phyloP scores from a whole-genome alignment of 768 basidiomycete species.

The Hebeloma cylindrosporum region DNA sequence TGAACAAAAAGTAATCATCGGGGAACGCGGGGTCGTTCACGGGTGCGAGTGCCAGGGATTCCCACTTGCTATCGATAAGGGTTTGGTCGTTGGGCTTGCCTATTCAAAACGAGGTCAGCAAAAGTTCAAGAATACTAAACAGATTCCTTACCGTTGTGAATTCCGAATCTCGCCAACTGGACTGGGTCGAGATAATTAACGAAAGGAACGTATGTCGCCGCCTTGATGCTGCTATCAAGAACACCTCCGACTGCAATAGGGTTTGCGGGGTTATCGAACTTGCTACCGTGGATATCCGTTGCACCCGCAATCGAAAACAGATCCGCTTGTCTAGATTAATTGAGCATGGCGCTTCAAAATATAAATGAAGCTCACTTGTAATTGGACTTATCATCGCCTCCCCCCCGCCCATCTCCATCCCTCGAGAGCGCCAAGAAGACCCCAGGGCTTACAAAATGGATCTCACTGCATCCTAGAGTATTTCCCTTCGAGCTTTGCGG shows the following conservation, averaged over 20 bases:
- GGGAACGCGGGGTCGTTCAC: slow-evolving; percentile 50
- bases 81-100: slow-evolving; percentile 49
- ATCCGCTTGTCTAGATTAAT: slow-evolving; percentile 50
- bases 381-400: slow-evolving; percentile 43
- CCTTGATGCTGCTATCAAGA: slow-evolving; percentile 44
- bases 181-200: slow-evolving; percentile 52
- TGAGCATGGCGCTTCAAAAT: neutral
- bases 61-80: slow-evolving; percentile 69
- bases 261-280: slow-evolving; percentile 52
- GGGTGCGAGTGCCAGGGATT: slow-evolving; percentile 60
- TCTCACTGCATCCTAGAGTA: slow-evolving; percentile 53
- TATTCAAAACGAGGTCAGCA: slow-evolving; percentile 18
- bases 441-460: slow-evolving; percentile 51
- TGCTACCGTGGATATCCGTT: slow-evolving; percentile 60
- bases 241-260: slow-evolving; percentile 52
- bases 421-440: slow-evolving; percentile 61
- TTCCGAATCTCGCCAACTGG: slow-evolving; percentile 59
- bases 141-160: slow-evolving; percentile 52
- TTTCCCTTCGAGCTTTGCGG: slow-evolving; percentile 50
- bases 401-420: slow-evolving; percentile 62
- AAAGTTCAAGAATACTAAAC: neutral
- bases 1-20: slow-evolving; percentile 69
- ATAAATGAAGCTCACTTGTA: slow-evolving; percentile 46
- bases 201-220: slow-evolving; percentile 57
- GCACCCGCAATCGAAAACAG: slow-evolving; percentile 56